Evolutionary conservation across 2,329 filamentous ascomycete genomes (phyloP).

Genomic region (Ceratocystis diversiconidia): DNA sequence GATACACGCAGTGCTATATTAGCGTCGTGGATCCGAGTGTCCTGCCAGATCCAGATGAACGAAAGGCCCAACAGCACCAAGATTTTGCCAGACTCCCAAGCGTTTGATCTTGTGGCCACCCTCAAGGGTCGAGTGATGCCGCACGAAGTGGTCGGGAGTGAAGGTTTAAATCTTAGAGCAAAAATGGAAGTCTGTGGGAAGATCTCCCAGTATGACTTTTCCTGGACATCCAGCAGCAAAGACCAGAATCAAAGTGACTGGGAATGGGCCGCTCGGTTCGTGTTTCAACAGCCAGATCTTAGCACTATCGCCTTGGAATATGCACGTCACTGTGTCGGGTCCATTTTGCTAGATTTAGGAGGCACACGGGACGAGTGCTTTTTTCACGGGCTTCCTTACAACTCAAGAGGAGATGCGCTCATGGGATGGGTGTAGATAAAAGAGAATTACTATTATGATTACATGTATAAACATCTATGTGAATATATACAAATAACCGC

Average conservation of each 20-base stretch:
- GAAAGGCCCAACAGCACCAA: not conserved
- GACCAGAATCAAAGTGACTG: constrained; percentile 1
- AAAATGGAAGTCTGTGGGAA: constrained; percentile 16
- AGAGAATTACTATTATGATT: not conserved
- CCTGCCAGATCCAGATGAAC: constrained; percentile 13
- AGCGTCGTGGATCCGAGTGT: constrained; percentile 11
- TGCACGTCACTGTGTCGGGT: constrained; percentile 14
- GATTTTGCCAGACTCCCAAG: not conserved
- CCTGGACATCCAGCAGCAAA: constrained; percentile 2
- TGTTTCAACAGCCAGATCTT: constrained; percentile 12
- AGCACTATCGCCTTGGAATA: constrained; percentile 15
- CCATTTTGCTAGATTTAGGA: constrained; percentile 14
- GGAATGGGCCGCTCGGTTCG: constrained; percentile 13
- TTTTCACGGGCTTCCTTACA: constrained; percentile 13
- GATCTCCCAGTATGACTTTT: constrained; percentile 12
- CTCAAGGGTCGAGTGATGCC: constrained; percentile 11
- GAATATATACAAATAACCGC: not conserved
- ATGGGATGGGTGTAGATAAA: constrained; percentile 10
- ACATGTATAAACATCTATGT: not conserved
- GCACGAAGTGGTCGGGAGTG: constrained; percentile 5
- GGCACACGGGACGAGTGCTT: constrained; percentile 13
- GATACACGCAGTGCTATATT: constrained; percentile 14
- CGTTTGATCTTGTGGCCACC: constrained; percentile 10
- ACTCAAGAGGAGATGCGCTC: constrained; percentile 11
- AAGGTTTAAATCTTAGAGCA: constrained; percentile 11